Evolutionary conservation across 23 red algal species (phyloP).

Genomic region (Agarophyton chilense): DNA sequence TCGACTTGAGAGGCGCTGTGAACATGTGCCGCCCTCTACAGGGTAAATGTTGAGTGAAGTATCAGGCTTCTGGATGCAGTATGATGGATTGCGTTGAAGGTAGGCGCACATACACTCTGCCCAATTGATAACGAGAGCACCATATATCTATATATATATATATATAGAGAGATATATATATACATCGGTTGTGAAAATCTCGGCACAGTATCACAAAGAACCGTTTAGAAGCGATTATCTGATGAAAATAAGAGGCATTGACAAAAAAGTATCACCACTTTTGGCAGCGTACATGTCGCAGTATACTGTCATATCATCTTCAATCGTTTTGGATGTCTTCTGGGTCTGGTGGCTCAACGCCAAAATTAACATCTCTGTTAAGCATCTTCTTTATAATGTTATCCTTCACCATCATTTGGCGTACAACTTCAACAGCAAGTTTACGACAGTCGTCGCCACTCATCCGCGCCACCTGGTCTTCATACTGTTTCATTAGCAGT

Average conservation of each 20-base stretch:
- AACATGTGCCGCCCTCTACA: not conserved
- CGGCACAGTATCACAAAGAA: too few species aligned
- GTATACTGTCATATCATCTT: not conserved
- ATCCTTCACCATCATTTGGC: constrained; percentile 90
- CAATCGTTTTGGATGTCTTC: constrained; percentile 48
- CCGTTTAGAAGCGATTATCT: not conserved
- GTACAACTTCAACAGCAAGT: constrained; percentile 79
- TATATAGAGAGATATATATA: too few species aligned
- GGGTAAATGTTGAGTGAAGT: not conserved
- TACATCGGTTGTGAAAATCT: too few species aligned
- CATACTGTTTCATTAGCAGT: constrained; percentile 87
- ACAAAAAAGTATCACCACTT: not conserved
- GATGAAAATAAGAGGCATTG: not conserved
- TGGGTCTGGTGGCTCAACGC: constrained; percentile 60
- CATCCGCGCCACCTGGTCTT: constrained; percentile 83
- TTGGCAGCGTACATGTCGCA: not conserved
- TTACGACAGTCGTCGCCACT: constrained; percentile 66
- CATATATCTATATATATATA: too few species aligned
- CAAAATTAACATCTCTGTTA: constrained; percentile 56
- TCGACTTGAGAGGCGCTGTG: not conserved
- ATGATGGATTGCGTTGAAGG: not conserved
- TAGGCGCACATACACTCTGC: not conserved
- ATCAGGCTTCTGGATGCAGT: not conserved
- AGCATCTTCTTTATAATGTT: constrained; percentile 64
- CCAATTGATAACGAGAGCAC: too few species aligned